Evolutionary conservation across 441 rosid species (phyloP), one percentile per base, ranked within the genome.

Genomic region (Adansonia gregorii): DNA sequence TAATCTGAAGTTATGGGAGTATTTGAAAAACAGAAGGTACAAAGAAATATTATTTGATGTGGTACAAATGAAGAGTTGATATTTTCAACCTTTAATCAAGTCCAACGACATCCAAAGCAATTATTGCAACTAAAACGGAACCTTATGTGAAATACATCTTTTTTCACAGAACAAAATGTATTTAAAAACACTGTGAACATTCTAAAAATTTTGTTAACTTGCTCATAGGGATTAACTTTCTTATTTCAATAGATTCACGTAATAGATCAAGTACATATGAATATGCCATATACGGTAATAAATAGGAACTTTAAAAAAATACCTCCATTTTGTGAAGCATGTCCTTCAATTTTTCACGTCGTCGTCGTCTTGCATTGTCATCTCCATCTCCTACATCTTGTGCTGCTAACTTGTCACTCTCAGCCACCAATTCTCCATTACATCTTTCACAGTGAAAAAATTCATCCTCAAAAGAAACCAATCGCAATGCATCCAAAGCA

Each of bases 381-480:
- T 88, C 98, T 78, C 97, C 98, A 82, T 96, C 99, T 73, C 86
- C 91, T 54, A 81, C 93, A 76, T 92, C 99, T 88, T 93, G 92
- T 54, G 91, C 86, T 76, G 91, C 89, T 80, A 93, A 79, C 85
- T 94, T 93, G 89, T 94, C 93, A 71, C 94, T 87, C 87, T 96
- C 98, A 49, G 92, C 94, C 80, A 92, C 92, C 78, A 96, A 93
- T 78, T 89, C 97, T 78, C 94, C 93, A 78, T 96, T 88, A 86
- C 99, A 96, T 75, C 85, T 92, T 82, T 94, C 99, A 79, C 99
- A 96, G 76, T 86, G 96, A 71, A 94, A 96, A 83, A 79, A 88
- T 72, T 94, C 98, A 75, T 92, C 98, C 66, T 83, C 95, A 73
- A 86, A 51, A 49, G 92, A 92, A 65, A 92, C 45, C 84, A 96